phyloP scores from a whole-genome alignment of 768 basidiomycete genomes.

The Calocybe cyanea region DNA sequence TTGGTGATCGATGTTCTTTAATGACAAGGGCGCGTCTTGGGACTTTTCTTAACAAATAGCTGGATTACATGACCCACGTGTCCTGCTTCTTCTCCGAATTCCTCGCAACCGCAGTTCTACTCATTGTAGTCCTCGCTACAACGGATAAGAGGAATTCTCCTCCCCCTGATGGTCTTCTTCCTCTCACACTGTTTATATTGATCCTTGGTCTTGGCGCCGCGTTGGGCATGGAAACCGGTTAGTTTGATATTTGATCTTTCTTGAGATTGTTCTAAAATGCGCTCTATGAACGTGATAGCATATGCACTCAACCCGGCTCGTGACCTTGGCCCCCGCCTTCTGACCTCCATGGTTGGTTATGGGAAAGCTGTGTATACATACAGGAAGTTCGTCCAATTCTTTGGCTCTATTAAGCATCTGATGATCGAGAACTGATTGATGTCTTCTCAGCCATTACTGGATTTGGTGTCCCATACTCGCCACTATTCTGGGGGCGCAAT shows the following conservation, averaged over 20 bases:
- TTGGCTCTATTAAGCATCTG: neutral
- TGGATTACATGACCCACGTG: conserved; percentile 31
- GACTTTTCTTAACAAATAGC: too few species aligned
- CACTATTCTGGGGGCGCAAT: conserved; percentile 56
- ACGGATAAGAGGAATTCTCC: conserved; percentile 52
- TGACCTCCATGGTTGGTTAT: conserved; percentile 72
- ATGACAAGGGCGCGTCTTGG: too few species aligned
- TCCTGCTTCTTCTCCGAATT: conserved; percentile 51
- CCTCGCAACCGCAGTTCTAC: conserved; percentile 52
- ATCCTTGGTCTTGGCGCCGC: conserved; percentile 54
- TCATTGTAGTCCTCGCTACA: conserved; percentile 51
- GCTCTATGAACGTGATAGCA: too few species aligned
- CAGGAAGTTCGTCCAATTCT: conserved; percentile 34
- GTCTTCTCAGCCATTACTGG: conserved; percentile 58
- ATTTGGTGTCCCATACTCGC: conserved; percentile 65
- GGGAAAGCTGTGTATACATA: conserved; percentile 43
- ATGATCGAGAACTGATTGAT: too few species aligned
- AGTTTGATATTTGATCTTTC: neutral
- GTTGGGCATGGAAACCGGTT: conserved; percentile 63
- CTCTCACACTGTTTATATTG: conserved; percentile 53
- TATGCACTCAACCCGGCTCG: conserved; percentile 36
- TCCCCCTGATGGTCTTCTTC: conserved; percentile 47
- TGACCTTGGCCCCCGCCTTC: conserved; percentile 57
- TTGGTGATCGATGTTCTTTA: neutral
- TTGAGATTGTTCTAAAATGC: neutral